These are phyloP conservation scores for Royoungia palumana DNA, from an alignment of 768 basidiomycete species.

Conservation along the genomic window DNA sequence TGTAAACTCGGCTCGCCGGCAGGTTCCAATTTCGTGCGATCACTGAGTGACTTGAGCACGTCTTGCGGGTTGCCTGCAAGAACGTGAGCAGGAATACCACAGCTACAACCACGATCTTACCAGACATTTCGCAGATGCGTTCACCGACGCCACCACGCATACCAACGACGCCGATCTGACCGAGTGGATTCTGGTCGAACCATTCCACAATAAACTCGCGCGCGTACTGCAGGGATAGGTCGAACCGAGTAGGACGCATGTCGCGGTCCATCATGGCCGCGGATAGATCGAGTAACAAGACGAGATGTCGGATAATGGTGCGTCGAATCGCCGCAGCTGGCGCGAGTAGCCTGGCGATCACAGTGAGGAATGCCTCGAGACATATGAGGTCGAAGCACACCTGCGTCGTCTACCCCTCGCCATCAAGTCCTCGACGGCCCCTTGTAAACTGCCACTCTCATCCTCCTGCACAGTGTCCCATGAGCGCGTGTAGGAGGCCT, in stretches of 20 bases:
- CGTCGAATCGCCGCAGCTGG: conserved; percentile 87
- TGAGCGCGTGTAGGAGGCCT: conserved; percentile 87
- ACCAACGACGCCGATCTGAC: conserved; percentile 93
- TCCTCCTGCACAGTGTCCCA: conserved; percentile 99
- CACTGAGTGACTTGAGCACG: conserved; percentile 79
- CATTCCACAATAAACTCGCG: conserved; percentile 92
- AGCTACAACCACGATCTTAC: conserved; percentile 39
- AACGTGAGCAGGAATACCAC: conserved; percentile 1
- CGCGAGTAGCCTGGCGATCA: conserved; percentile 59
- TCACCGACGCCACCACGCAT: conserved; percentile 92
- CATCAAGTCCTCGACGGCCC: conserved; percentile 85
- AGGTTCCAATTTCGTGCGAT: conserved; percentile 87
- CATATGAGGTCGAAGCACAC: conserved; percentile 38
- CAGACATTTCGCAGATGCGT: conserved; percentile 88
- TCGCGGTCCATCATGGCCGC: conserved; percentile 92
- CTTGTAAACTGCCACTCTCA: conserved; percentile 85
- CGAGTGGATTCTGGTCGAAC: conserved; percentile 99
- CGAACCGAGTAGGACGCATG: conserved; percentile 92
- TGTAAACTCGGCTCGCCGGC: conserved; percentile 93
- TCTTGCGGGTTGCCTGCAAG: conserved; percentile 89
- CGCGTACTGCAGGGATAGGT: conserved; percentile 84
- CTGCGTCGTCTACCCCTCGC: conserved; percentile 81
- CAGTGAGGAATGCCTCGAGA: conserved; percentile 9
- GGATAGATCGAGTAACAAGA: conserved; percentile 90
- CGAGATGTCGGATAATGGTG: conserved; percentile 93